These are phyloP conservation scores for Ehretia macrophylla DNA, from an alignment of 257 asterid species.

Conservation along the genomic window DNA sequence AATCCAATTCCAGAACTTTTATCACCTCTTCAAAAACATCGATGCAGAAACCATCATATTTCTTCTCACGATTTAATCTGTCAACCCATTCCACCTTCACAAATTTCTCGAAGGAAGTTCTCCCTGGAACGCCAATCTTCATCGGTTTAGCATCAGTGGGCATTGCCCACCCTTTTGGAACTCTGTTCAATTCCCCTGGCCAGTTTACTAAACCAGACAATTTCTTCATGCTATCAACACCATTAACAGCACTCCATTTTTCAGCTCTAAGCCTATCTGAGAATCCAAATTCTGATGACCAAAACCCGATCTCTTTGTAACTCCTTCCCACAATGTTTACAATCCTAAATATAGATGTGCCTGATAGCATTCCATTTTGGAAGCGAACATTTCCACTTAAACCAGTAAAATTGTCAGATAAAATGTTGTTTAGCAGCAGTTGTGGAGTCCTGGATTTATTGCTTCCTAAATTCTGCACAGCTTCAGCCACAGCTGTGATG, in stretches of 20 bases:
- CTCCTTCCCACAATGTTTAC: constrained; percentile 34
- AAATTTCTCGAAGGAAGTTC: constrained; percentile 16
- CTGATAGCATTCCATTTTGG: constrained; percentile 9
- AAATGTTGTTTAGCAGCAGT: constrained; percentile 15
- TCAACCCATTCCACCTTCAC: constrained; percentile 20
- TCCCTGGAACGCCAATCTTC: constrained; percentile 36
- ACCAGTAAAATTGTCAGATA: constrained; percentile 30
- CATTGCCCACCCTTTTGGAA: constrained; percentile 45
- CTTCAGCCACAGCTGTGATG: constrained; percentile 22
- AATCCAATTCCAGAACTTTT: constrained; percentile 19
- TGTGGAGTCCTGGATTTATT: constrained; percentile 9
- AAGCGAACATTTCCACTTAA: constrained; percentile 32
- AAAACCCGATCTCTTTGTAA: constrained; percentile 29
- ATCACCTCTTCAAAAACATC: constrained; percentile 21
- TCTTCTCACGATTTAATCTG: background rate
- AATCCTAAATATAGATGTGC: constrained; percentile 19
- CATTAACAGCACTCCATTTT: background rate
- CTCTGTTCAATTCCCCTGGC: constrained; percentile 39
- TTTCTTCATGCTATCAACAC: constrained; percentile 4
- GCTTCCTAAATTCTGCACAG: constrained; percentile 5
- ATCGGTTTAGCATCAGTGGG: constrained; percentile 31
- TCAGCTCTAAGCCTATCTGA: constrained; percentile 7
- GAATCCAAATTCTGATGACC: constrained; percentile 33
- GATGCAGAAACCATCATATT: constrained; percentile 35
- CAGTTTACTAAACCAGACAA: constrained; percentile 20